Base-by-base conservation (phyloP, 768 basidiomycete genomes). In the Coprinopsis strossmayeri region DNA sequence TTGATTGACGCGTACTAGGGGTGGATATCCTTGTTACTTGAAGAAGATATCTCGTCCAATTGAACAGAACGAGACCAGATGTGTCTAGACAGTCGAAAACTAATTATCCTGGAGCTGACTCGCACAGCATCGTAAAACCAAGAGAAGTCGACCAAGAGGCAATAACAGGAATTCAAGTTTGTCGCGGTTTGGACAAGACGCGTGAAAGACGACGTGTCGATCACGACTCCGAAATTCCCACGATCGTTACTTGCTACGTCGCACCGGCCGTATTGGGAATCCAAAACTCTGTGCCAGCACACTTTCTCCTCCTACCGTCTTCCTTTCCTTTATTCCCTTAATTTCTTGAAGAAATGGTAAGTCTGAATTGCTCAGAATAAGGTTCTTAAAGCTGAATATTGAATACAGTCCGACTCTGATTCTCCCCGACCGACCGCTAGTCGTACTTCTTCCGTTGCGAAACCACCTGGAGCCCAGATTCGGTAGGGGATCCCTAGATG, bases 401-500 rank as follows among this genome's bases (percentile, higher is more conserved):
- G 10, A 32, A 39, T 54, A 3, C 51, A 90, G 88, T 91, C 88
- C 57, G 88, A 91, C 71, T 89, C 88, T 59, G 88, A 91, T 62
- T 73, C 77, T 53, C 70, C 81, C 57, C 71, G 69, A 56, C 57
- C 70, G 57, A 66, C 69, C 63, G 56, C 66, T 41, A 70, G 71
- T 55, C 64, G 65, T 53, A 64, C 72, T 39, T 69, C 69, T 35
- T 73, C 69, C 35, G 78, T 85, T 48, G 81, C 78, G 42, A 87
- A 80, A 67, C 87, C 87, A 5, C 81, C 85, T 52, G 87, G 85
- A 61, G 83, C 84, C 55, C 84, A 87, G 67, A 81, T 91, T 69
- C 82, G 89, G 87, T 91, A 39, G n/a, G 71, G 26, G 38, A 47
- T 1, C n/a, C 15, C 30, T 37, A 24, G 1, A 28, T 30, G 20